Conservation (phyloP, 306 rosid species). For the Vigna radiata region DNA sequence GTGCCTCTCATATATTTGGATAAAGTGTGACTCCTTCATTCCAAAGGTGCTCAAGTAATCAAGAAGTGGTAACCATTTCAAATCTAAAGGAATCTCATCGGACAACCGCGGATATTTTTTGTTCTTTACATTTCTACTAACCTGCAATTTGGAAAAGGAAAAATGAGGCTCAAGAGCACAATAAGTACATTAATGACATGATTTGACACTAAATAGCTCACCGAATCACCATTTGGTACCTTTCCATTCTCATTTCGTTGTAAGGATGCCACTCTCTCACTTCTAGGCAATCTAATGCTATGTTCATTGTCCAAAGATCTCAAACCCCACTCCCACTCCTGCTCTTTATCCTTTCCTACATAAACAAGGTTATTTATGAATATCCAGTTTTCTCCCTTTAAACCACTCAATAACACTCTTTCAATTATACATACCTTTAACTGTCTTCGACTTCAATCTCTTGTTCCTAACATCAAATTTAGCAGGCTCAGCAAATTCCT, state of each 20-base stretch:
- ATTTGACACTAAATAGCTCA: slow-evolving; percentile 31
- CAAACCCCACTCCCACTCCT: slow-evolving; percentile 46
- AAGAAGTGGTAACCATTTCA: slow-evolving; percentile 88
- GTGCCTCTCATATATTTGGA: slow-evolving; percentile 93
- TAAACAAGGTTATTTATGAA: slow-evolving; percentile 32
- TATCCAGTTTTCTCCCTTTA: slow-evolving; percentile 17
- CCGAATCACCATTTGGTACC: slow-evolving; percentile 54
- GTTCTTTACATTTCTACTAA: slow-evolving; percentile 56
- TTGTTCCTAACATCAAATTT: slow-evolving; percentile 55
- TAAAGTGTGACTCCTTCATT: slow-evolving; percentile 88
- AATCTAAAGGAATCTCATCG: slow-evolving; percentile 76
- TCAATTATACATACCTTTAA: slow-evolving; percentile 43
- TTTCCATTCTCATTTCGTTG: slow-evolving; percentile 53
- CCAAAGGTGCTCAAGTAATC: slow-evolving; percentile 90
- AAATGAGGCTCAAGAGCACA: slow-evolving; percentile 4
- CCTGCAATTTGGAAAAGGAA: slow-evolving; percentile 52
- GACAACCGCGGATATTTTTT: slow-evolving; percentile 70
- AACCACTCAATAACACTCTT: background rate
- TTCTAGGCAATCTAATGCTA: slow-evolving; percentile 44
- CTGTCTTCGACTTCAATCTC: slow-evolving; percentile 52
- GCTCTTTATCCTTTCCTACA: slow-evolving; percentile 53
- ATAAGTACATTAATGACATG: slow-evolving; percentile 29
- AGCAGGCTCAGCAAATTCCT: slow-evolving; percentile 68
- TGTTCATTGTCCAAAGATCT: slow-evolving; percentile 47
- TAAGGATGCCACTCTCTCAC: slow-evolving; percentile 48